These are phyloP conservation scores for Dactylellina drechsleri DNA, from an alignment of 2,329 filamentous ascomycete genomes.

Conservation along the genomic window DNA sequence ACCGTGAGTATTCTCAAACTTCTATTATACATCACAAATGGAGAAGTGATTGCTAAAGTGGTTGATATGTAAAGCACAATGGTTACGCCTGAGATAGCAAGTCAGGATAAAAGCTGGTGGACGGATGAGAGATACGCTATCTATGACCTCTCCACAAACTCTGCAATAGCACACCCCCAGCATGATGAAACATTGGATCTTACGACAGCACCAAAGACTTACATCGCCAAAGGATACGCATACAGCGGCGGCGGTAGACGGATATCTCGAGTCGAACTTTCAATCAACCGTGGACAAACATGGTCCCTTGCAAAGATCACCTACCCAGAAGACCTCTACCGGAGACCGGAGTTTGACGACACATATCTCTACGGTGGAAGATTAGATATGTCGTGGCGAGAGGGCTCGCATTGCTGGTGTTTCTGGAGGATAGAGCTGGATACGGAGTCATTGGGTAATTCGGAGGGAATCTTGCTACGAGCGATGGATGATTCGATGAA, in stretches of 20 bases:
- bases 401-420: slow-evolving; percentile 88
- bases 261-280: slow-evolving; percentile 83
- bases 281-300: slow-evolving; percentile 80
- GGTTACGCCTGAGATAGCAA: slow-evolving; percentile 74
- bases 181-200: slow-evolving; percentile 74
- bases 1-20: slow-evolving; percentile 65
- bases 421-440: slow-evolving; percentile 83
- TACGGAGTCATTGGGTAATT: slow-evolving; percentile 69
- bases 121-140: slow-evolving; percentile 90
- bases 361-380: slow-evolving; percentile 75
- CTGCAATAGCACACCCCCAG: slow-evolving; percentile 79
- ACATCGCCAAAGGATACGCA: slow-evolving; percentile 71
- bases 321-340: slow-evolving; percentile 87
- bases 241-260: slow-evolving; percentile 88
- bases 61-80: slow-evolving; percentile 68
- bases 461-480: slow-evolving; percentile 80
- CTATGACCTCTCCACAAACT: slow-evolving; percentile 89
- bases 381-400: slow-evolving; percentile 82
- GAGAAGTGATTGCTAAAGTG: neutral
- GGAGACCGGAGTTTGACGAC: slow-evolving; percentile 70
- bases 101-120: slow-evolving; percentile 75
- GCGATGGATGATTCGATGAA: slow-evolving; percentile 92
- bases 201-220: slow-evolving; percentile 19
- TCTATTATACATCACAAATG: neutral
- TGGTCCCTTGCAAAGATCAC: slow-evolving; percentile 81